Conservation (phyloP, 164 flowering plant species). For the Piper longum region DNA sequence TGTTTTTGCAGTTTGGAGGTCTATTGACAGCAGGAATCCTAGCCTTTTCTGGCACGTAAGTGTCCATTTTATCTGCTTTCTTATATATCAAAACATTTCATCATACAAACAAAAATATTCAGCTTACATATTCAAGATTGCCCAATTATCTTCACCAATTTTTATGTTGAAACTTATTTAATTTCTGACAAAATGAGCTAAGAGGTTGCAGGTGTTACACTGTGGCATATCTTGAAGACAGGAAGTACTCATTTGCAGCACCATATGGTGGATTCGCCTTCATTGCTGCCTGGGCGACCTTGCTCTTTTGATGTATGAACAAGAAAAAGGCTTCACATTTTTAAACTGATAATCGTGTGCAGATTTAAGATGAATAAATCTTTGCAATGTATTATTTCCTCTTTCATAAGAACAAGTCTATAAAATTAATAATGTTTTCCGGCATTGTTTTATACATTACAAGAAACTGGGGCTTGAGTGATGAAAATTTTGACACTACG, state of each 20-base stretch:
- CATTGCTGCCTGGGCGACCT: conserved; percentile 79
- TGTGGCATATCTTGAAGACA: conserved; percentile 71
- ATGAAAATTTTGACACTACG: no score
- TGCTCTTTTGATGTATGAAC: conserved; percentile 35
- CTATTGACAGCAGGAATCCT: conserved; percentile 73
- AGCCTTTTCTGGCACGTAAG: conserved; percentile 94
- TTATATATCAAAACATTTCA: not conserved
- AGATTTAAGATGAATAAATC: no score
- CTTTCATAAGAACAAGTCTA: no score
- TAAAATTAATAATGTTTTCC: no score
- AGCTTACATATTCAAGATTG: not conserved
- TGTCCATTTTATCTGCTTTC: conserved; percentile 1
- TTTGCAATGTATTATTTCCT: no score
- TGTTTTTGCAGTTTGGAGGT: conserved; percentile 68
- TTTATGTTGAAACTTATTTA: not conserved
- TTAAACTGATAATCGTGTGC: no score
- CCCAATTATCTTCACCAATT: not conserved
- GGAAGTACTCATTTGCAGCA: conserved; percentile 51
- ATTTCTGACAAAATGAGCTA: not conserved
- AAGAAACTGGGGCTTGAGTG: no score
- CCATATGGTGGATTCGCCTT: conserved; percentile 90
- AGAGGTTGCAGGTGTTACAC: conserved; percentile 53
- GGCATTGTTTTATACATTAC: no score
- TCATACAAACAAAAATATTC: not conserved
- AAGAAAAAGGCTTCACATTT: not conserved